These are phyloP conservation scores for Boletales sp. DNA, from an alignment of 768 basidiomycete species.

Conservation along the genomic window DNA sequence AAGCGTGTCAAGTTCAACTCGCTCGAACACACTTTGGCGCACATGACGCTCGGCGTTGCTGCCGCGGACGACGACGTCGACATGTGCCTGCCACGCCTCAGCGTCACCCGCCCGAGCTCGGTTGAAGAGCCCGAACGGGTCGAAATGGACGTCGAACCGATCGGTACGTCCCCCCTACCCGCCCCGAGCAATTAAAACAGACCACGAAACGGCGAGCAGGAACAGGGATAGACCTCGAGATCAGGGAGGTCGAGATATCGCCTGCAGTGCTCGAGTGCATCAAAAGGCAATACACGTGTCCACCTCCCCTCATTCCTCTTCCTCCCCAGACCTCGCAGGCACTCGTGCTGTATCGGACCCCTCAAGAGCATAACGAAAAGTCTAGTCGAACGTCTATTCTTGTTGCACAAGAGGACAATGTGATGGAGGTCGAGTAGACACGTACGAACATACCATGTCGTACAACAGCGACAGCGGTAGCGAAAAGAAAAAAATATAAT, in stretches of 20 bases:
- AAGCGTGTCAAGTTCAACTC: conserved; percentile 49
- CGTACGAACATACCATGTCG: not conserved
- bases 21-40: conserved; percentile 57
- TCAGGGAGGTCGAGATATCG: conserved; percentile 39
- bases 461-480: conserved; percentile 21
- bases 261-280: conserved; percentile 45
- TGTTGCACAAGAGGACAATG: conserved; percentile 34
- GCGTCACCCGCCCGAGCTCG: conserved; percentile 31
- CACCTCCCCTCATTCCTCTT: conserved; percentile 23
- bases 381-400: not conserved
- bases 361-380: conserved; percentile 18
- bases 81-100: conserved; percentile 10
- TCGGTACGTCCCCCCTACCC: conserved; percentile 42
- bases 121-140: conserved; percentile 54
- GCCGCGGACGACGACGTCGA: conserved; percentile 14
- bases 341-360: conserved; percentile 53
- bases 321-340: conserved; percentile 35
- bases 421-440: conserved; percentile 51
- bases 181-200: too few species aligned
- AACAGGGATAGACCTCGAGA: conserved; percentile 15
- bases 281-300: conserved; percentile 26
- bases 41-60: conserved; percentile 36
- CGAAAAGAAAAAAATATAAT: conserved; percentile 15
- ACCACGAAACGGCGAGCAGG: conserved; percentile 5
- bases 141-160: conserved; percentile 67